phyloP scores from a whole-genome alignment of 2,329 filamentous ascomycete genomes.

The Aspergillus pseudonomiae region DNA sequence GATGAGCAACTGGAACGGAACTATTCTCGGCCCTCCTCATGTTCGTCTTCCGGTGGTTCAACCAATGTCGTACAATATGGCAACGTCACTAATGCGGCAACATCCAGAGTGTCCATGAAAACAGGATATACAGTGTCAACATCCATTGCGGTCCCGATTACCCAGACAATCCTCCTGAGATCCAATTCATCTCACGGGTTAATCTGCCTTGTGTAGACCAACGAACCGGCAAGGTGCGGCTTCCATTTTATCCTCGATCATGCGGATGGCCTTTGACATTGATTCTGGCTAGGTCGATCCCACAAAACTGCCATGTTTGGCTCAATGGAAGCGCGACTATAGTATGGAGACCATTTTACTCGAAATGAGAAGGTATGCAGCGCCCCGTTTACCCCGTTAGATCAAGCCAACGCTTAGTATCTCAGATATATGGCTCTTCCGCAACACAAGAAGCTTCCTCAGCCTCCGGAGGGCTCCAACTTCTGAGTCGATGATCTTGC shows the following conservation, averaged over 20 bases:
- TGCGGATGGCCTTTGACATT: slow-evolving; percentile 2
- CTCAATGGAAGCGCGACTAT: slow-evolving; percentile 88
- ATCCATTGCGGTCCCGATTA: slow-evolving; percentile 93
- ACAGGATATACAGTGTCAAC: slow-evolving; percentile 97
- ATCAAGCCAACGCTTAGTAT: slow-evolving; percentile 30
- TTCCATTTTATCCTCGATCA: not conserved
- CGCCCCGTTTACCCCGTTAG: slow-evolving; percentile 21
- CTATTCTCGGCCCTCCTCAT: slow-evolving; percentile 93
- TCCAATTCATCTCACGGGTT: slow-evolving; percentile 91
- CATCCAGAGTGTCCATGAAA: slow-evolving; percentile 88
- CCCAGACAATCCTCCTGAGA: slow-evolving; percentile 83
- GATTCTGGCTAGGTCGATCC: slow-evolving; percentile 69
- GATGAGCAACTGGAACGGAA: slow-evolving; percentile 99
- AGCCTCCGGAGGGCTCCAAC: slow-evolving; percentile 83
- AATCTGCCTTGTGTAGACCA: slow-evolving; percentile 94
- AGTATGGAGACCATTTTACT: slow-evolving; percentile 94
- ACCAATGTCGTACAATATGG: slow-evolving; percentile 3
- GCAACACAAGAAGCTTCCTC: slow-evolving; percentile 90
- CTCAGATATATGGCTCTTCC: slow-evolving; percentile 90
- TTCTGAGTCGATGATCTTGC: slow-evolving; percentile 43
- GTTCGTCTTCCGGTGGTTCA: slow-evolving; percentile 57
- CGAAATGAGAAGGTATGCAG: slow-evolving; percentile 71
- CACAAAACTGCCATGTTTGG: slow-evolving; percentile 78
- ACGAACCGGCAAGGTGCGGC: slow-evolving; percentile 69
- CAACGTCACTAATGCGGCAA: slow-evolving; percentile 18